Base-by-base conservation (phyloP, 2,329 filamentous ascomycete species). In the Metarhizium brunneum region DNA sequence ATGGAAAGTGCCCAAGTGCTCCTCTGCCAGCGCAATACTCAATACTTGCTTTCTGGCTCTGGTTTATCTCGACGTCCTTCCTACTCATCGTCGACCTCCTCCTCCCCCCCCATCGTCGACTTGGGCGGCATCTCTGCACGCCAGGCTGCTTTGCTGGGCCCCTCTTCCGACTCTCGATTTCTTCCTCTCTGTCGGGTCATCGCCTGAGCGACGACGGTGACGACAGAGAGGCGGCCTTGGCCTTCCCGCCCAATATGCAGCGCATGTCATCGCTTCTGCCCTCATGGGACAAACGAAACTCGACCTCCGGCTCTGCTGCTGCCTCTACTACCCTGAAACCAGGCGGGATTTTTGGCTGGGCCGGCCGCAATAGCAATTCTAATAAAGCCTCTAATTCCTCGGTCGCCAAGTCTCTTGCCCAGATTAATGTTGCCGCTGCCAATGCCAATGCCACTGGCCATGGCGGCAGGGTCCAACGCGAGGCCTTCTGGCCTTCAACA, bases 401-500 rank as follows among this genome's bases (percentile, higher is more conserved):
- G 52, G 63, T 56, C 42, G 43, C 60, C 42, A 63, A 62, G 52
- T 50, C 61, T 49, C 58, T 69, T 43, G 57, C 68, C 56, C 68
- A 62, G 53, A 70, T 72, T 62, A 70, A 72, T 59, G 65, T 67
- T 18, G 60, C 63, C 25, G 65, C 65, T 42, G 69, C 70, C 56
- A 71, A 70, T 57, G 25, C 25, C 25, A 25, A 25, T 18, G 60
- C 63, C 25, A 65, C 65, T 42, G 69, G 69, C 57, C 71, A 70
- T 57, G 61, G 52, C 52, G 61, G 57, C 57, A 65, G 65, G 30
- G 64, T 72, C 32, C 68, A 72, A 50, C 65, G 69, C 35, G 89
- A 95, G 68, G 85, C 87, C 29, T 92, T 92, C 65, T 94, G 88
- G 88, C 90, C 90, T 3, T 87, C 88, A 36, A 87, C 86, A 1